A percentile compares a stretch with the other conserved stretches of the same genome.
These are phyloP conservation scores for Apiotrichum veenhuisii DNA, from an alignment of 1,284 basidiomycete species.

Conservation along the genomic window DNA sequence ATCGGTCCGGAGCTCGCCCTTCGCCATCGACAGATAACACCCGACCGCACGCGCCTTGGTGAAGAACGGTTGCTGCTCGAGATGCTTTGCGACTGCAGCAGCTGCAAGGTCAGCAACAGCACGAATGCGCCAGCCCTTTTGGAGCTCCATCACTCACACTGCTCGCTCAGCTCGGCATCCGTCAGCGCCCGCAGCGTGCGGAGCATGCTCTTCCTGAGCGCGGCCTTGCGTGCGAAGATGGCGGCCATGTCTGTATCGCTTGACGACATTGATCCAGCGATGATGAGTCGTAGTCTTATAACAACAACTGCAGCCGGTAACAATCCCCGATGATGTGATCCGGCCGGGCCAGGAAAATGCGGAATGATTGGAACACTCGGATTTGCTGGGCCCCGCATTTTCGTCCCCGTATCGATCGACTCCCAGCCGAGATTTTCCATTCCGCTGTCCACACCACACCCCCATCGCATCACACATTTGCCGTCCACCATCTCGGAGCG, in stretches of 20 bases:
- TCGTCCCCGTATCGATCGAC: too few relatives aligned
- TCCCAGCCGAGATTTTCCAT: too few relatives aligned
- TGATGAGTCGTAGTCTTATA: neutral
- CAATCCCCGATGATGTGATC: too few relatives aligned
- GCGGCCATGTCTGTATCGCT: constrained; percentile 15
- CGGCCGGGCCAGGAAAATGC: too few relatives aligned
- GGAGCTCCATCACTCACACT: constrained; percentile 35
- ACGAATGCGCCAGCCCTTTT: too few relatives aligned
- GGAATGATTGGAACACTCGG: too few relatives aligned
- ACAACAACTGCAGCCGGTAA: too few relatives aligned
- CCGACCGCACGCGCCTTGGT: constrained; percentile 33
- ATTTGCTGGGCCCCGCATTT: too few relatives aligned
- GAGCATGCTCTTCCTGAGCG: constrained; percentile 39
- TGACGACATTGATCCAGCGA: constrained; percentile 2
- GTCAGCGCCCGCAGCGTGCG: constrained; percentile 31
- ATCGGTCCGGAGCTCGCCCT: constrained; percentile 44
- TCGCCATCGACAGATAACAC: constrained; percentile 47
- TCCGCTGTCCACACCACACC: too few relatives aligned
- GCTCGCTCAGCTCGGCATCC: constrained; percentile 32
- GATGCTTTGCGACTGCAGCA: constrained; percentile 28
- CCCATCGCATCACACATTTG: too few relatives aligned
- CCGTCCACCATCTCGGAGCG: neutral
- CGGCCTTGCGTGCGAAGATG: constrained; percentile 35
- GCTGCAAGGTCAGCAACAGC: constrained; percentile 27
- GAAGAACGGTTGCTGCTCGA: constrained; percentile 32